A percentile compares a stretch with the other conserved stretches of the same genome.
Conservation (phyloP, 805 yeast genomes). For the Monosporozyma aerobia region DNA sequence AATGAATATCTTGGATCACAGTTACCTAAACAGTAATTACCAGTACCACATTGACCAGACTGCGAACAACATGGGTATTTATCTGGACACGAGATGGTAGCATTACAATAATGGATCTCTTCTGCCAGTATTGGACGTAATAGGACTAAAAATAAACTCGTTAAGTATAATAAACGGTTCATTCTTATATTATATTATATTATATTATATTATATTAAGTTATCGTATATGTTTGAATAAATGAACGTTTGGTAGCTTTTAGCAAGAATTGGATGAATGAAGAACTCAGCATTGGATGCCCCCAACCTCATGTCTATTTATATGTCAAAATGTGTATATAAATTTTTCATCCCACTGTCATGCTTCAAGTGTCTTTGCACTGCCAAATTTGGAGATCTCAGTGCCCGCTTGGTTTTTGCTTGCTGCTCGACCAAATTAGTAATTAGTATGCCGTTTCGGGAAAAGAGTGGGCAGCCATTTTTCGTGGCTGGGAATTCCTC, state of each 20-base stretch:
- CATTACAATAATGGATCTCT: constrained; percentile 38
- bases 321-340: neutral
- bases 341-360: neutral
- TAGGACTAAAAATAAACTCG: neutral
- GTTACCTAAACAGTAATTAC: constrained; percentile 68
- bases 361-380: neutral
- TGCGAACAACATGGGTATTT: constrained; percentile 77
- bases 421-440: neutral
- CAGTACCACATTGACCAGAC: constrained; percentile 73
- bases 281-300: too few species aligned
- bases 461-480: neutral
- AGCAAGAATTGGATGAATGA: too few species aligned
- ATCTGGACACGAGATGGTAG: constrained; percentile 58
- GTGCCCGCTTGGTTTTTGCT: neutral
- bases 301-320: too few species aligned
- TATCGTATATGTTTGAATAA: too few species aligned
- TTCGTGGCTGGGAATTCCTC: neutral
- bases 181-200: neutral
- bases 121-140: constrained; percentile 1
- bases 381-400: neutral
- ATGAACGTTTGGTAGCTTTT: too few species aligned
- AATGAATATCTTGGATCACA: constrained; percentile 69
- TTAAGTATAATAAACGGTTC: neutral
- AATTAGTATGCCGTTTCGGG: neutral
- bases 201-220: too few species aligned